Percentiles rank a stretch among this genome's conserved stretches.
Conservation (phyloP, 225 moss, liverwort and hornwort species). For the Physcomitrellopsis africana region DNA sequence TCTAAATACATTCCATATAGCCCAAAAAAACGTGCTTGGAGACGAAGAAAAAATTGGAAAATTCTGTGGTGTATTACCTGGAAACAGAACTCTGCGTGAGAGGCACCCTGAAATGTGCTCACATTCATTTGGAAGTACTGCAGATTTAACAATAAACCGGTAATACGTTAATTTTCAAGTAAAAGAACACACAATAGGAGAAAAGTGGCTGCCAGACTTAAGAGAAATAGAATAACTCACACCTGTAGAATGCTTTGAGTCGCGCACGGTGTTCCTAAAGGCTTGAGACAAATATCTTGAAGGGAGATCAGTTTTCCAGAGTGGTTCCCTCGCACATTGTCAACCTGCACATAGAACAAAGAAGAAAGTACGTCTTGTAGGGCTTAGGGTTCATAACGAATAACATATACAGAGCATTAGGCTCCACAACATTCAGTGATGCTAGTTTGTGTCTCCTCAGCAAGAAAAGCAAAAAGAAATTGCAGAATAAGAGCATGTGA, state of each 20-base stretch:
- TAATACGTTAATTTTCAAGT: too few species aligned
- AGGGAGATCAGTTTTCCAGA: slow-evolving; percentile 59
- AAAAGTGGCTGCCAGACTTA: too few species aligned
- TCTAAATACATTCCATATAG: not conserved
- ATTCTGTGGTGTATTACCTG: slow-evolving; percentile 44
- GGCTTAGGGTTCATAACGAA: too few species aligned
- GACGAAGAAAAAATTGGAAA: too few species aligned
- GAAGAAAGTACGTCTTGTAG: too few species aligned
- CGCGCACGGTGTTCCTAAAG: slow-evolving; percentile 72
- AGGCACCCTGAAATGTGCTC: slow-evolving; percentile 58
- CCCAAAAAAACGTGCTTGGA: too few species aligned
- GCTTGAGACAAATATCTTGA: slow-evolving; percentile 78
- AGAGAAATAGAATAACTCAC: not conserved
- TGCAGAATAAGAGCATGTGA: not conserved
- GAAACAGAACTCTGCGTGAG: slow-evolving; percentile 92
- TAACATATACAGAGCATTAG: too few species aligned
- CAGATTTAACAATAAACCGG: not conserved
- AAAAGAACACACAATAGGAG: too few species aligned
- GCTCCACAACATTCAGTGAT: too few species aligned
- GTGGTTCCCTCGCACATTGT: slow-evolving; percentile 59
- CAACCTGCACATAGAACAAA: slow-evolving; percentile 49
- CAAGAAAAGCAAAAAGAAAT: too few species aligned
- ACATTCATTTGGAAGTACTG: slow-evolving; percentile 95
- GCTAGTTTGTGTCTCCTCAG: too few species aligned
- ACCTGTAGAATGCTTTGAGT: slow-evolving; percentile 95